Base-by-base conservation (phyloP, 495 filamentous ascomycete genomes). In the Penicillium coprophilum region DNA sequence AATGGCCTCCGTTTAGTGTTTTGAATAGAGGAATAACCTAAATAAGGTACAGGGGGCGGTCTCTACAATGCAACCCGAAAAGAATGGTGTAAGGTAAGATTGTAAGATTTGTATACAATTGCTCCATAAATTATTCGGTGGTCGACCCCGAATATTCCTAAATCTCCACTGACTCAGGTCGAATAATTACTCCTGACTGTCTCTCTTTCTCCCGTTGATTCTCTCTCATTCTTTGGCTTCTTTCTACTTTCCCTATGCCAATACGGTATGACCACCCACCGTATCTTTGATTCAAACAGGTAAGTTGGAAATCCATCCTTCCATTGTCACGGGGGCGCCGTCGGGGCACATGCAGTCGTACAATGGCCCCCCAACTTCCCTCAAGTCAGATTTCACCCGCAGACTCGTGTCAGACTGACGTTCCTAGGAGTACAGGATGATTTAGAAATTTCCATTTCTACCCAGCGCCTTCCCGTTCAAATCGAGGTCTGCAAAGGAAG, bases 381-480 rank as follows among this genome's bases (percentile, higher is more conserved):
- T 47, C 36, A 53, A 19, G 47, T 62, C 57, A 66, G 55, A 55
- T 54, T 46, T 39, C 56, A 32, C 56, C 45, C 39, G 28, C 50
- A 58, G 44, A 15, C 32, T 51, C 48, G 56, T 27, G 21, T 51
- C 48, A 59, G 50, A 57, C 61, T 64, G 64, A 64, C 62, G n/a
- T 31, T 57, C 7, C 39, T 11, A 50, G 58, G 55, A 49, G 58
- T 57, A 64, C 63, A 69, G 66, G 66, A 69, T 69, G 66, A 62
- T 69, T 69, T 62, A 67, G 66, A 62, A 55, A 62, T 69, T 68
- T 68, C 49, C 41, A 57, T 46, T 64, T 45, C 50, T 38, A 64
- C 56, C 63, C 51, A 63, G 60, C 61, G 54, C 24, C 50, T 47
- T 60, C 61, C 55, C 36, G 23, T 55, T 23, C 39, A 40, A 45